These are phyloP conservation scores for Helotiales sp. DNA, from an alignment of 2,329 filamentous ascomycete species.

Conservation along the genomic window DNA sequence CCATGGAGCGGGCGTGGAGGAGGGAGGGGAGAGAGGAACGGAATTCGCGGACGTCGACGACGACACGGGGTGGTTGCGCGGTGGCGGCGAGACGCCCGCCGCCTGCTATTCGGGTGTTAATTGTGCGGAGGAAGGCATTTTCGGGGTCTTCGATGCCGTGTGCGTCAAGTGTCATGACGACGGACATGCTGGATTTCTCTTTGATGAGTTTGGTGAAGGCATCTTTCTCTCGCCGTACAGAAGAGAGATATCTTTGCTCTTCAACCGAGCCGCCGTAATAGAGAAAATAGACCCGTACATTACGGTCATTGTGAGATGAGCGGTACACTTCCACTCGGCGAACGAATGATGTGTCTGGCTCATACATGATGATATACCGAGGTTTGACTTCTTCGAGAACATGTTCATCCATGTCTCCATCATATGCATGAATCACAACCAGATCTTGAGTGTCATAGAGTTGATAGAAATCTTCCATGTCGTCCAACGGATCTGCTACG, in stretches of 20 bases:
- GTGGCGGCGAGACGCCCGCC: constrained; percentile 85
- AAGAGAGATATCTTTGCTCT: constrained; percentile 89
- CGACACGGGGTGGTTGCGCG: constrained; percentile 83
- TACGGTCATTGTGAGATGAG: constrained; percentile 87
- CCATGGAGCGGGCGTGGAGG: constrained; percentile 84
- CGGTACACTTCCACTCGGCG: constrained; percentile 93
- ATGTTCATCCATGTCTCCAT: constrained; percentile 94
- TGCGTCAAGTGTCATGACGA: constrained; percentile 78
- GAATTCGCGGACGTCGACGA: constrained; percentile 96
- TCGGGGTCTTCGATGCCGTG: constrained; percentile 78
- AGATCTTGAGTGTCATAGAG: constrained; percentile 91
- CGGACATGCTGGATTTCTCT: constrained; percentile 89
- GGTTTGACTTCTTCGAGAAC: constrained; percentile 94
- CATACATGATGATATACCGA: constrained; percentile 97
- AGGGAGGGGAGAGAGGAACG: constrained; percentile 90
- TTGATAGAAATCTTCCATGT: constrained; percentile 92
- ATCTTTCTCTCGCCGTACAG: constrained; percentile 93
- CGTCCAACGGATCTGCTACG: constrained; percentile 77
- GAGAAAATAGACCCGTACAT: constrained; percentile 93
- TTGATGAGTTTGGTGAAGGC: constrained; percentile 94
- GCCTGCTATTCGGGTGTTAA: constrained; percentile 96
- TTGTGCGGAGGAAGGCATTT: constrained; percentile 88
- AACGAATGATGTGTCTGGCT: constrained; percentile 93
- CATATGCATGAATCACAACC: constrained; percentile 88
- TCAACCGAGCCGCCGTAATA: constrained; percentile 96